Percentiles rank a stretch among this genome's conserved stretches.
These are phyloP conservation scores for Backusella mclennaniae DNA, from an alignment of 192 early-diverging fungal species.

Conservation along the genomic window DNA sequence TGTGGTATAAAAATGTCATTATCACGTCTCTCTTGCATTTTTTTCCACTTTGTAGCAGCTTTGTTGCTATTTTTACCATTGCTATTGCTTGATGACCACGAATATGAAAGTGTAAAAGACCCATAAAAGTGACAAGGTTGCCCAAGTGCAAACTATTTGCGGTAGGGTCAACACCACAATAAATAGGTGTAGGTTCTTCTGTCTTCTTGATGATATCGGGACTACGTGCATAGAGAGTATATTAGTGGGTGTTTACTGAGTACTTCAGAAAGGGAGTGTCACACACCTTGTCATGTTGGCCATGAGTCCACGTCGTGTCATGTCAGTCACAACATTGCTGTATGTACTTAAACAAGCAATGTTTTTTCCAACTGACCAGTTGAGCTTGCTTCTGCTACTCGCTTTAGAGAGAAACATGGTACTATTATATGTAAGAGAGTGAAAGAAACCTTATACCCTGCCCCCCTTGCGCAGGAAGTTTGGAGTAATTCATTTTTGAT, in stretches of 20 bases:
- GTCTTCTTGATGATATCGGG: slow-evolving; percentile 46
- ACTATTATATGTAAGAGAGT: neutral
- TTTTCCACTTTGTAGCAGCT: neutral
- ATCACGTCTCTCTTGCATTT: too few relatives aligned
- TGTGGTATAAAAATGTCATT: neutral
- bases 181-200: slow-evolving; percentile 57
- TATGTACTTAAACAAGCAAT: neutral
- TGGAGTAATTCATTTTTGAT: neutral
- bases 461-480: neutral
- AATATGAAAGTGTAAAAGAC: slow-evolving; percentile 82
- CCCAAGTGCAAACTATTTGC: slow-evolving; percentile 89
- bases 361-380: neutral
- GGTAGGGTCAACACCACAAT: slow-evolving; percentile 94
- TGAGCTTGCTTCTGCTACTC: neutral
- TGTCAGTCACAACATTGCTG: slow-evolving; percentile 22
- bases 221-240: slow-evolving; percentile 22
- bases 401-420: neutral
- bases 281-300: slow-evolving; percentile 25
- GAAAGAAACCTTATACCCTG: neutral
- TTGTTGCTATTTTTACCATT: slow-evolving; percentile 55
- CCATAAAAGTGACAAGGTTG: slow-evolving; percentile 84
- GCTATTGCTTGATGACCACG: slow-evolving; percentile 80
- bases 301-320: slow-evolving; percentile 21
- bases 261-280: neutral
- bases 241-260: neutral